Evolutionary conservation across 768 basidiomycete species (phyloP).

Genomic region (Cyclocybe cylindracea): DNA sequence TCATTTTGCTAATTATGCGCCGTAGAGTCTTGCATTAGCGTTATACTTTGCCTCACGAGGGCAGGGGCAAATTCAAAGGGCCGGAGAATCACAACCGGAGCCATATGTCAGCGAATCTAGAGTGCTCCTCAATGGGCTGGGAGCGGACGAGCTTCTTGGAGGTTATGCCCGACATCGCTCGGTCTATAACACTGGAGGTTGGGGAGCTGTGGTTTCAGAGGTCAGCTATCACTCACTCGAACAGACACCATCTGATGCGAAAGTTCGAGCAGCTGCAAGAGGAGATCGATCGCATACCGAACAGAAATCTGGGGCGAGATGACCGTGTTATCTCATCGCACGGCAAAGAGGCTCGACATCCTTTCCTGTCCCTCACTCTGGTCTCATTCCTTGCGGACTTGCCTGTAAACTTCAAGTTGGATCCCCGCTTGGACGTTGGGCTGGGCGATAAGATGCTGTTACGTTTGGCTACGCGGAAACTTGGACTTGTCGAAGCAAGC

Average conservation of each 20-base stretch:
- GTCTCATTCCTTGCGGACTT: slow-evolving; percentile 76
- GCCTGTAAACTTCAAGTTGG: slow-evolving; percentile 82
- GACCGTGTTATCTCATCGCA: slow-evolving; percentile 91
- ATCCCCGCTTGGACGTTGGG: slow-evolving; percentile 73
- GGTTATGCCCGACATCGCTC: slow-evolving; percentile 90
- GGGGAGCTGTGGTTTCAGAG: slow-evolving; percentile 80
- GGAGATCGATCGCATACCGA: slow-evolving; percentile 85
- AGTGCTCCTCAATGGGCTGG: slow-evolving; percentile 88
- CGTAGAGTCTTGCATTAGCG: slow-evolving; percentile 86
- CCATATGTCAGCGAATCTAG: slow-evolving; percentile 74
- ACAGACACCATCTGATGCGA: not conserved
- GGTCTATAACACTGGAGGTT: slow-evolving; percentile 66
- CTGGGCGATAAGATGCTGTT: slow-evolving; percentile 89
- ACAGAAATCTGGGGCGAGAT: slow-evolving; percentile 89
- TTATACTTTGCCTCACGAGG: slow-evolving; percentile 93
- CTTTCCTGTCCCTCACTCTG: slow-evolving; percentile 82
- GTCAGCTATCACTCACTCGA: slow-evolving; percentile 35
- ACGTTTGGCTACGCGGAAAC: slow-evolving; percentile 63
- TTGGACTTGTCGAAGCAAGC: slow-evolving; percentile 81
- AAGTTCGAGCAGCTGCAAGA: slow-evolving; percentile 68
- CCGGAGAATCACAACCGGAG: slow-evolving; percentile 32
- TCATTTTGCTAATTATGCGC: not conserved
- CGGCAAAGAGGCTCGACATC: slow-evolving; percentile 91
- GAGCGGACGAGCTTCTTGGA: slow-evolving; percentile 93
- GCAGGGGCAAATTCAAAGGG: slow-evolving; percentile 53